Conservation (phyloP, 108 stramenopile genomes). For the Skeletonema menzelii region DNA sequence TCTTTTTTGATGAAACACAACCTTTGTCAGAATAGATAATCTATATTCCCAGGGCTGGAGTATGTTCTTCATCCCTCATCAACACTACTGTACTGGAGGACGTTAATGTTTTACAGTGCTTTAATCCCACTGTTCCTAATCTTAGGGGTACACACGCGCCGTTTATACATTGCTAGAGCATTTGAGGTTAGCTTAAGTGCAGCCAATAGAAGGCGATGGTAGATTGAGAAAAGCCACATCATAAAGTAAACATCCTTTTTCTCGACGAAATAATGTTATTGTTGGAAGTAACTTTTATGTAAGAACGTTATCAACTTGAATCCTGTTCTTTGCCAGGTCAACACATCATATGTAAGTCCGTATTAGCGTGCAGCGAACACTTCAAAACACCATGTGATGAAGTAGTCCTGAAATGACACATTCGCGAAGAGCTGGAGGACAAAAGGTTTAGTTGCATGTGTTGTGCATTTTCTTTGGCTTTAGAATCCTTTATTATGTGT, state of each 20-base stretch:
- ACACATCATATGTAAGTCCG: too few species aligned
- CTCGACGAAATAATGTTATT: background rate
- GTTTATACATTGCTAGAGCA: background rate
- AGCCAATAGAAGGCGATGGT: constrained; percentile 2
- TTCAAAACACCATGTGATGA: too few species aligned
- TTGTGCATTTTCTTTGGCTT: too few species aligned
- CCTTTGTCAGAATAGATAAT: constrained; percentile 1
- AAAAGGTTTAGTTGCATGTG: too few species aligned
- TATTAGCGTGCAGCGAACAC: too few species aligned
- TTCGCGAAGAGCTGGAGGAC: too few species aligned
- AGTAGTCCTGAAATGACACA: too few species aligned
- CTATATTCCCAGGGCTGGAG: background rate
- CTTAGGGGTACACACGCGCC: background rate
- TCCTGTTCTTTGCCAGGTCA: too few species aligned
- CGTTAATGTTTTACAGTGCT: background rate
- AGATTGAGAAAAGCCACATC: constrained; percentile 16
- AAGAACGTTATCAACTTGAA: too few species aligned
- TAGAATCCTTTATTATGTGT: too few species aligned
- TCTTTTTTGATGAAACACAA: background rate
- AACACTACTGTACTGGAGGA: background rate
- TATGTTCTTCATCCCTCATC: background rate
- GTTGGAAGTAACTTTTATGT: too few species aligned
- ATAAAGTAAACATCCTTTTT: constrained; percentile 7
- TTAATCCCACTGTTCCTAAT: background rate
- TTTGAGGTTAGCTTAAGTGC: background rate